Base-by-base conservation (phyloP, 257 asterid species). In the Jaltomata sinuosa region DNA sequence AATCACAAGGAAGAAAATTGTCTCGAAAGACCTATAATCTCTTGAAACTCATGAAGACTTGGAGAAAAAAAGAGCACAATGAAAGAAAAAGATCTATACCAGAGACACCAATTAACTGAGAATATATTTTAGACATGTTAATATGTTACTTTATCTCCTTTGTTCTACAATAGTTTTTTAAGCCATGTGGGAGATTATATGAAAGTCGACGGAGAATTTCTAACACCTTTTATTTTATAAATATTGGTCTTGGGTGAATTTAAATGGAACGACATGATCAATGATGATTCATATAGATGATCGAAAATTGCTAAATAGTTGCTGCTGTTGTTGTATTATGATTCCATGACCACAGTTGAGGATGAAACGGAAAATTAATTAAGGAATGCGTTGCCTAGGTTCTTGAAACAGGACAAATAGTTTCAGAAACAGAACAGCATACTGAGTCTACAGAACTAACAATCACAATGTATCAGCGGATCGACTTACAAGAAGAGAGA, bases 401-500 rank as follows among this genome's bases (percentile, higher is more conserved):
- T n/a, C n/a, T n/a, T n/a, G n/a, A n/a, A n/a, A n/a, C n/a, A n/a
- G n/a, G n/a, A n/a, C n/a, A n/a, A n/a, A n/a, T n/a, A n/a, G n/a
- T n/a, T n/a, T n/a, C n/a, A n/a, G n/a, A n/a, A n/a, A n/a, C n/a
- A n/a, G n/a, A n/a, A n/a, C n/a, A n/a, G n/a, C n/a, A n/a, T n/a
- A n/a, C n/a, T n/a, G n/a, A n/a, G n/a, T n/a, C n/a, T n/a, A n/a
- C n/a, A n/a, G n/a, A n/a, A n/a, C n/a, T 57, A 2, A n/a, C 8
- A 61, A 59, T 61, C 16, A 11, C 21, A 61, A 61, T 25, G 19
- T n/a, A 61, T 25, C n/a, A 12, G 36, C 4, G 21, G n/a, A n/a
- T n/a, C n/a, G 18, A 61, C 69, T 61, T 84, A 85, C 90, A 42
- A 84, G 90, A 71, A 88, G 87, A 61, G 89, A 85, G 88, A 92